Conservation (phyloP, 371 early-diverging fungal species). For the Lichtheimia hyalospora region DNA sequence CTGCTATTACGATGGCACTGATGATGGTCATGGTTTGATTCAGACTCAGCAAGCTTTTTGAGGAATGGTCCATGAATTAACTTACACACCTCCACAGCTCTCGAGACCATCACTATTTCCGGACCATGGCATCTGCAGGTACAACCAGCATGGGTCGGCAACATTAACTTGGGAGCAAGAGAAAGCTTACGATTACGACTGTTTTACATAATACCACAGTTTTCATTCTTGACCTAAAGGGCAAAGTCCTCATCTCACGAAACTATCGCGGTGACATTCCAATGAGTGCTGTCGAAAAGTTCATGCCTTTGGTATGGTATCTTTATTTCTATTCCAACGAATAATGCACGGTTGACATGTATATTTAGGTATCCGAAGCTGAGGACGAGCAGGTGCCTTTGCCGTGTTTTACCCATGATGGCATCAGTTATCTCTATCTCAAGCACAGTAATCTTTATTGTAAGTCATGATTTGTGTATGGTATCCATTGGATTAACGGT, state of each 20-base stretch:
- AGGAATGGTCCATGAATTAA: too few species aligned
- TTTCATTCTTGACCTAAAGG: constrained; percentile 92
- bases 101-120: constrained; percentile 1
- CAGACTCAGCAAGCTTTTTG: too few species aligned
- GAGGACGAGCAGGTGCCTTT: constrained; percentile 92
- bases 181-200: neutral
- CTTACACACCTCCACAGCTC: too few species aligned
- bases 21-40: too few species aligned
- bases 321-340: too few species aligned
- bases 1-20: too few species aligned
- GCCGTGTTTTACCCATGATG: constrained; percentile 93
- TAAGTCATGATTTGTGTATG: constrained; percentile 53
- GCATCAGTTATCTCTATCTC: constrained; percentile 92
- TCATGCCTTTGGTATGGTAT: constrained; percentile 92
- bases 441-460: constrained; percentile 94
- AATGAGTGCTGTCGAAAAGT: constrained; percentile 93
- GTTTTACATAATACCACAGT: constrained; percentile 24
- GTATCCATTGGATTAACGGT: neutral
- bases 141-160: neutral
- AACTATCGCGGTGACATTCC: constrained; percentile 88
- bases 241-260: constrained; percentile 93
- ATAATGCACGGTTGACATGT: too few species aligned
- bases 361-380: constrained; percentile 62
- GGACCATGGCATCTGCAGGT: constrained; percentile 31
- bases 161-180: neutral